Percentiles rank a stretch among this genome's conserved stretches.
These are phyloP conservation scores for Knoxdaviesia capensis DNA, from an alignment of 2,329 filamentous ascomycete genomes.

Conservation along the genomic window DNA sequence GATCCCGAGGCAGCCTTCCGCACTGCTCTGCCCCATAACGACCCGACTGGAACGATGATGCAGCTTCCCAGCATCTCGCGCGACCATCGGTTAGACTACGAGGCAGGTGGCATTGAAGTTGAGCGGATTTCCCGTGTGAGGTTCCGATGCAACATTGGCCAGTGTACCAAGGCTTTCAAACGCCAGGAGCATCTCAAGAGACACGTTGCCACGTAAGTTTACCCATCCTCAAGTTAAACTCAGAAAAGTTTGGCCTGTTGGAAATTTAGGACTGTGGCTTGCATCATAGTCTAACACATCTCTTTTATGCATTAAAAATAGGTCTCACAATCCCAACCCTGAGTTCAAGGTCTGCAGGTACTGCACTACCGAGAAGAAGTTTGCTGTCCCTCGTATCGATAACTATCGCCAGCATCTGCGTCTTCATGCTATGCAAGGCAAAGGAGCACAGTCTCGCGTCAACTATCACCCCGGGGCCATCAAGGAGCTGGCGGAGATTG, in stretches of 20 bases:
- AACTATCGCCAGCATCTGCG: slow-evolving; percentile 18
- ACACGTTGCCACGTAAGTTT: slow-evolving; percentile 28
- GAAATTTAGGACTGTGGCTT: neutral
- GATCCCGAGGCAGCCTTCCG: slow-evolving; percentile 1
- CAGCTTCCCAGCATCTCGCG: slow-evolving; percentile 2
- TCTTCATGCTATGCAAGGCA: slow-evolving; percentile 13
- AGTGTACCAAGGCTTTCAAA: slow-evolving; percentile 27
- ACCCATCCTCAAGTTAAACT: neutral
- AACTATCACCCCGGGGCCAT: slow-evolving; percentile 11
- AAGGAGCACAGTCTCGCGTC: slow-evolving; percentile 11
- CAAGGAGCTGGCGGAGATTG: slow-evolving; percentile 6
- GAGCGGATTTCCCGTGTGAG: slow-evolving; percentile 12
- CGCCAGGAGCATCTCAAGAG: slow-evolving; percentile 35
- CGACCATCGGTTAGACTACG: neutral
- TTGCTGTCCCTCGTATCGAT: slow-evolving; percentile 11
- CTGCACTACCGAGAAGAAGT: slow-evolving; percentile 4
- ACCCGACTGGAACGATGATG: neutral
- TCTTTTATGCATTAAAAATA: neutral
- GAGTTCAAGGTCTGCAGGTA: slow-evolving; percentile 4
- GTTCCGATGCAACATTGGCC: slow-evolving; percentile 24
- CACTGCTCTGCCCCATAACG: neutral
- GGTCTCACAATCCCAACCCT: slow-evolving; percentile 4
- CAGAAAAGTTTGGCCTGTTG: too few relatives aligned
- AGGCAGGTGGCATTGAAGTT: slow-evolving; percentile 4
- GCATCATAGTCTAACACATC: neutral